Conservation (phyloP, 2,329 filamentous ascomycete genomes). For the Colletotrichum sublineola region DNA sequence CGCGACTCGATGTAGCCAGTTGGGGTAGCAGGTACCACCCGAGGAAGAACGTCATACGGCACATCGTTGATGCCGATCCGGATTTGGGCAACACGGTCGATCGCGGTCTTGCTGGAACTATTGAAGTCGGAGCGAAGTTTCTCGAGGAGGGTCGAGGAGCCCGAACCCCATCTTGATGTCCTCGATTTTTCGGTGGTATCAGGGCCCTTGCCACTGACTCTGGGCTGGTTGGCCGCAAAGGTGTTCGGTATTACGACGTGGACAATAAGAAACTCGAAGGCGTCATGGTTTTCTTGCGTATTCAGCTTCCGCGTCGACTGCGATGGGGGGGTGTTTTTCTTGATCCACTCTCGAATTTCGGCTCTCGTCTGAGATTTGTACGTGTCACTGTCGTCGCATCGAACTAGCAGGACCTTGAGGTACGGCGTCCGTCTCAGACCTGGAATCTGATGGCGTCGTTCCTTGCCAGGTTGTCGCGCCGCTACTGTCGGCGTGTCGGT, state of each 20-base stretch:
- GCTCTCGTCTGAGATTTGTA: slow-evolving; percentile 87
- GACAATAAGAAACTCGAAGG: slow-evolving; percentile 94
- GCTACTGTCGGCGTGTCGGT: slow-evolving; percentile 47
- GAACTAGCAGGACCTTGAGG: slow-evolving; percentile 87
- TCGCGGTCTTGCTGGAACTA: slow-evolving; percentile 76
- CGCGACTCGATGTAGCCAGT: slow-evolving; percentile 77
- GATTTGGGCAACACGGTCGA: slow-evolving; percentile 88
- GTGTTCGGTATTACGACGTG: slow-evolving; percentile 94
- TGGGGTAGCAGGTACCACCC: slow-evolving; percentile 73
- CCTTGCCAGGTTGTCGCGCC: slow-evolving; percentile 56
- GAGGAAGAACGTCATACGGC: slow-evolving; percentile 73
- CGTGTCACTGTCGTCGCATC: slow-evolving; percentile 94
- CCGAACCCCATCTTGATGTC: slow-evolving; percentile 81
- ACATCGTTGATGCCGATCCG: slow-evolving; percentile 80
- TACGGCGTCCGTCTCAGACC: slow-evolving; percentile 94
- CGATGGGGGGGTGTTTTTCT: slow-evolving; percentile 75
- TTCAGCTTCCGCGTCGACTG: slow-evolving; percentile 68
- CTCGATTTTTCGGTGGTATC: slow-evolving; percentile 75
- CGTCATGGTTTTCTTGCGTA: slow-evolving; percentile 92
- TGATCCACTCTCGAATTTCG: slow-evolving; percentile 91
- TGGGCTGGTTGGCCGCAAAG: slow-evolving; percentile 81
- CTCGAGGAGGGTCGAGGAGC: slow-evolving; percentile 86
- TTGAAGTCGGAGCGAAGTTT: slow-evolving; percentile 94
- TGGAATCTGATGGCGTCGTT: slow-evolving; percentile 92
- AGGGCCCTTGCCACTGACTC: slow-evolving; percentile 66